Conservation (phyloP, 2,329 filamentous ascomycete species). For the Phoma herbarum region DNA sequence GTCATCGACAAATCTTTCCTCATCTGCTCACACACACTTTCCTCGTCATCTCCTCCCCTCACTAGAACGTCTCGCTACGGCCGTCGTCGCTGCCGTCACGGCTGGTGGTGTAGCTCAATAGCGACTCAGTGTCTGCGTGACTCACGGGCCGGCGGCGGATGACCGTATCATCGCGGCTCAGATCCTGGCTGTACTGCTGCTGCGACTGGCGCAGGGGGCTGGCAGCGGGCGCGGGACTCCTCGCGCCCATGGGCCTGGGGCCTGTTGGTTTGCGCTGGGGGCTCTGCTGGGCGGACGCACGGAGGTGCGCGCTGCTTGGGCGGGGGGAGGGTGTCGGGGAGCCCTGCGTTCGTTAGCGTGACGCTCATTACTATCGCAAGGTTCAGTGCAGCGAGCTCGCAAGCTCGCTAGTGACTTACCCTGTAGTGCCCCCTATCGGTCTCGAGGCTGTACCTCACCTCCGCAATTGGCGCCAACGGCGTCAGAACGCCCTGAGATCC, state of each 20-base stretch:
- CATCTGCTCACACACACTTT: no score
- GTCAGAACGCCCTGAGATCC: constrained; percentile 50
- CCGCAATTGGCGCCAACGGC: constrained; percentile 60
- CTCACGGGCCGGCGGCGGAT: constrained; percentile 46
- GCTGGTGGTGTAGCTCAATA: constrained; percentile 31
- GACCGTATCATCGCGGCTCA: constrained; percentile 37
- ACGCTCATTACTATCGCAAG: no score
- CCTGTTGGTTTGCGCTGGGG: constrained; percentile 58
- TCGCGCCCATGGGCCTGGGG: constrained; percentile 58
- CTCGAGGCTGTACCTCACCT: constrained; percentile 60
- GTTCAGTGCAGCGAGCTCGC: no score
- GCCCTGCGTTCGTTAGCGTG: no score
- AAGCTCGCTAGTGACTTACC: constrained; percentile 25
- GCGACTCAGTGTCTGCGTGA: constrained; percentile 5
- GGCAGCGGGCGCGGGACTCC: constrained; percentile 56
- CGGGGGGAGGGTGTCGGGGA: constrained; percentile 46
- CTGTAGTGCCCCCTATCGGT: constrained; percentile 51
- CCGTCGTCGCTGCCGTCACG: constrained; percentile 29
- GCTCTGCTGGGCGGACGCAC: constrained; percentile 24
- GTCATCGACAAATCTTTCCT: no score
- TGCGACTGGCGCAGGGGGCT: constrained; percentile 39
- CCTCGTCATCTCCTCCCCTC: background rate
- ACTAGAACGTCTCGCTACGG: constrained; percentile 16
- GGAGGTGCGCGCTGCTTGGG: constrained; percentile 39
- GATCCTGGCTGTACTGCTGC: constrained; percentile 2